These are phyloP conservation scores for Boletus pseudopeckii DNA, from an alignment of 768 basidiomycete genomes.

Conservation along the genomic window DNA sequence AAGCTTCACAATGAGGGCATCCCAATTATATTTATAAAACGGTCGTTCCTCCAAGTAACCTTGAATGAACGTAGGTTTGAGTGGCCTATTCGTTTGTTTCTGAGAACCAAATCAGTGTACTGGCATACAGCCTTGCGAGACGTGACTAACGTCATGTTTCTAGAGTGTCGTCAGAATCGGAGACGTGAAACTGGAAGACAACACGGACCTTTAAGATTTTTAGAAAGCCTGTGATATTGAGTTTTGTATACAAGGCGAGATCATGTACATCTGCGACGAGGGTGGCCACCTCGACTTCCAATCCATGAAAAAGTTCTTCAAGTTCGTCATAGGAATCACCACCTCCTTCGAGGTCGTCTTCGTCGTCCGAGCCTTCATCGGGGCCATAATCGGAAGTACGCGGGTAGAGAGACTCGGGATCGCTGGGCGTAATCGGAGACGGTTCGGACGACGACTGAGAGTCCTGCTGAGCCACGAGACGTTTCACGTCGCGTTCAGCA, in stretches of 20 bases:
- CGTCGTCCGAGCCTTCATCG: slow-evolving; percentile 69
- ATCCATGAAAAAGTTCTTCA: slow-evolving; percentile 79
- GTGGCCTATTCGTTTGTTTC: slow-evolving; percentile 86
- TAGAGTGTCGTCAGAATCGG: slow-evolving; percentile 28
- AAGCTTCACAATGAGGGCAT: slow-evolving; percentile 92
- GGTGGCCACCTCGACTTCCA: slow-evolving; percentile 93
- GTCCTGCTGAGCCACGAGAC: slow-evolving; percentile 62
- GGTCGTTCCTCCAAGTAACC: slow-evolving; percentile 92
- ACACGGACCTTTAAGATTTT: slow-evolving; percentile 86
- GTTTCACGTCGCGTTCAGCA: slow-evolving; percentile 78
- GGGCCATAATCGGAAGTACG: slow-evolving; percentile 44
- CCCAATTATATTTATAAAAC: slow-evolving; percentile 97
- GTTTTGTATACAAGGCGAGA: slow-evolving; percentile 89
- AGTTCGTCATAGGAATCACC: slow-evolving; percentile 66
- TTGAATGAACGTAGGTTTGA: slow-evolving; percentile 87
- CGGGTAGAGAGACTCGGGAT: slow-evolving; percentile 55
- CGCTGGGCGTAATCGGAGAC: slow-evolving; percentile 31
- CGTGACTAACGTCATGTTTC: slow-evolving; percentile 84
- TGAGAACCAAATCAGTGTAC: slow-evolving; percentile 32
- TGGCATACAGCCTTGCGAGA: not conserved
- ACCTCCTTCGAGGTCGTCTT: slow-evolving; percentile 43
- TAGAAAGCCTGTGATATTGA: slow-evolving; percentile 98
- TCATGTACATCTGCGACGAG: slow-evolving; percentile 93
- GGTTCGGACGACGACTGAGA: slow-evolving; percentile 23
- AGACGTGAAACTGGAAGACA: not conserved